Conservation (phyloP, 768 basidiomycete genomes). For the Kwoniella shandongensis region DNA sequence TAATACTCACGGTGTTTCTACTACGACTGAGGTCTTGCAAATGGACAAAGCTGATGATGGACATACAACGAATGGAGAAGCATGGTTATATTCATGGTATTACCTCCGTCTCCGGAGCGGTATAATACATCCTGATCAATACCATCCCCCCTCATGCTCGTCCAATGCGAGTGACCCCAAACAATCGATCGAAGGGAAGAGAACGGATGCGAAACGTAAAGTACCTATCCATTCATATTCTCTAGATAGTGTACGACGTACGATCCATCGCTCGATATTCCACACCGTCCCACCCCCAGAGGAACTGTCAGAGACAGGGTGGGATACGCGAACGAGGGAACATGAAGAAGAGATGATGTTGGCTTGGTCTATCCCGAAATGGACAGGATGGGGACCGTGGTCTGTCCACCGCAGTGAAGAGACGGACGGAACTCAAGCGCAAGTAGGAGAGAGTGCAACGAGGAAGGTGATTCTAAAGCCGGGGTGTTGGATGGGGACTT, state of each 20-base stretch:
- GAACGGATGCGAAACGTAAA: background rate
- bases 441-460: background rate
- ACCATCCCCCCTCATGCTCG: background rate
- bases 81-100: slow-evolving; percentile 14
- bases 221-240: slow-evolving; percentile 30
- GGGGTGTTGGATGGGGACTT: slow-evolving; percentile 25
- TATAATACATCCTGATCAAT: slow-evolving; percentile 1
- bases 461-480: background rate
- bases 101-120: slow-evolving; percentile 3
- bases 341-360: slow-evolving; percentile 25
- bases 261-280: slow-evolving; percentile 10
- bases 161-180: background rate
- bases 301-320: too few relatives aligned
- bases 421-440: background rate
- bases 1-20: background rate
- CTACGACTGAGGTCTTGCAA: too few relatives aligned
- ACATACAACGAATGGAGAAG: too few relatives aligned
- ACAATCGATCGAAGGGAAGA: background rate
- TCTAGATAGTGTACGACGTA: slow-evolving; percentile 7
- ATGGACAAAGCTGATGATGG: too few relatives aligned
- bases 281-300: too few relatives aligned
- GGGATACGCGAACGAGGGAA: too few relatives aligned
- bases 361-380: slow-evolving; percentile 30
- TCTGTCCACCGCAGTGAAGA: background rate
- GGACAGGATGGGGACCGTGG: slow-evolving; percentile 27